A percentile compares a stretch with the other conserved stretches of the same genome.
phyloP scores from a whole-genome alignment of 2,329 filamentous ascomycete species.

The Sclerotinia sclerotiorum region DNA sequence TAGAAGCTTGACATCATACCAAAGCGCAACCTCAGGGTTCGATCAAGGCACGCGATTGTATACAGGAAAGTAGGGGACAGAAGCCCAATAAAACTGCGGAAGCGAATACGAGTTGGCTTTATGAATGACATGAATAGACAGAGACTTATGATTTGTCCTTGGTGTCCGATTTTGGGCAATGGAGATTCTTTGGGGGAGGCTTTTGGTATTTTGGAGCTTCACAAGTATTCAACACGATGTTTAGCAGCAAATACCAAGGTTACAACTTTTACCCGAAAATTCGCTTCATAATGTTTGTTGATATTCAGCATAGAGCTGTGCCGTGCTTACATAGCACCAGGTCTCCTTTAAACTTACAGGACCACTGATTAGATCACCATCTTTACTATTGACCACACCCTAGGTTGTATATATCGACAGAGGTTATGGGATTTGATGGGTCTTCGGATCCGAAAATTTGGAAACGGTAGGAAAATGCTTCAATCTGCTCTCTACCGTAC shows the following conservation, averaged over 20 bases:
- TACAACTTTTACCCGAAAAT: not conserved
- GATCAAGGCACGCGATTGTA: not conserved
- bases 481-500: too few relatives aligned
- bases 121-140: too few relatives aligned
- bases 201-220: not conserved
- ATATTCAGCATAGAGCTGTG: too few relatives aligned
- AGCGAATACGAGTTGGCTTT: too few relatives aligned
- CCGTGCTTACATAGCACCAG: too few relatives aligned
- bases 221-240: not conserved
- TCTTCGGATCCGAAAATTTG: too few relatives aligned
- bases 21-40: not conserved
- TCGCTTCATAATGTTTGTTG: not conserved
- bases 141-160: too few relatives aligned
- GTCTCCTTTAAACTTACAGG: not conserved
- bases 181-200: not conserved
- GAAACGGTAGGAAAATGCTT: too few relatives aligned
- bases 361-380: not conserved
- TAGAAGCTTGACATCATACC: not conserved
- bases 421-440: too few relatives aligned
- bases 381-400: too few relatives aligned
- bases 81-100: not conserved
- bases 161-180: too few relatives aligned
- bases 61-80: not conserved
- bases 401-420: too few relatives aligned
- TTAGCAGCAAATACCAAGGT: not conserved